Percentiles rank a stretch among this genome's conserved stretches.
Conservation (phyloP, 768 basidiomycete genomes). For the Stropharia rugosoannulata region DNA sequence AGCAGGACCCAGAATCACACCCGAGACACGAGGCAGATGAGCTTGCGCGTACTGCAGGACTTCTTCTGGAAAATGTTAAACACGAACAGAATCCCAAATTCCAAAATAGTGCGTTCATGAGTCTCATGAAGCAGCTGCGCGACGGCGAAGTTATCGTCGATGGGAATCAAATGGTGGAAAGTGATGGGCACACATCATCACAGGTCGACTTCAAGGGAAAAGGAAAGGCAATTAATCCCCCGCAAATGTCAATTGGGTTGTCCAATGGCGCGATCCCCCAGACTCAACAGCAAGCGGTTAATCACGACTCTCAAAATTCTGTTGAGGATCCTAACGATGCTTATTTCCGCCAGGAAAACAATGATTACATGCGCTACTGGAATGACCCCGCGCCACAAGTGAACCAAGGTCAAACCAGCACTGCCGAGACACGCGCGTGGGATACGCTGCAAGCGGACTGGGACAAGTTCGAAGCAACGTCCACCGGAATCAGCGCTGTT, state of each 20-base stretch:
- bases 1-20: conserved; percentile 16
- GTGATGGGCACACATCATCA: conserved; percentile 30
- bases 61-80: conserved; percentile 73
- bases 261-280: conserved; percentile 8
- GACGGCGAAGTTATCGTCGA: conserved; percentile 79
- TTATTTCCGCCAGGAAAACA: conserved; percentile 73
- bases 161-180: conserved; percentile 74
- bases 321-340: conserved; percentile 55
- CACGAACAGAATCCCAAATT: conserved; percentile 84
- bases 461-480: conserved; percentile 80
- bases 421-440: conserved; percentile 48
- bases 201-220: conserved; percentile 64
- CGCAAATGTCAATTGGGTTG: not conserved
- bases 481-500: conserved; percentile 58
- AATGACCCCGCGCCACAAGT: conserved; percentile 30
- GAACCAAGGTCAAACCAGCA: conserved; percentile 15
- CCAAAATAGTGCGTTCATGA: conserved; percentile 79
- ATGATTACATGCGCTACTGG: conserved; percentile 65
- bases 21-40: conserved; percentile 53
- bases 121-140: conserved; percentile 80
- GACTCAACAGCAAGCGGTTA: conserved; percentile 6
- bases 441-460: conserved; percentile 70
- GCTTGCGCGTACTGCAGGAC: conserved; percentile 77
- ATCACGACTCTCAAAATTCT: conserved; percentile 41
- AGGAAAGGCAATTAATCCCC: conserved; percentile 44